Base-by-base conservation (phyloP, 441 rosid genomes). In the Melastoma candidum region DNA sequence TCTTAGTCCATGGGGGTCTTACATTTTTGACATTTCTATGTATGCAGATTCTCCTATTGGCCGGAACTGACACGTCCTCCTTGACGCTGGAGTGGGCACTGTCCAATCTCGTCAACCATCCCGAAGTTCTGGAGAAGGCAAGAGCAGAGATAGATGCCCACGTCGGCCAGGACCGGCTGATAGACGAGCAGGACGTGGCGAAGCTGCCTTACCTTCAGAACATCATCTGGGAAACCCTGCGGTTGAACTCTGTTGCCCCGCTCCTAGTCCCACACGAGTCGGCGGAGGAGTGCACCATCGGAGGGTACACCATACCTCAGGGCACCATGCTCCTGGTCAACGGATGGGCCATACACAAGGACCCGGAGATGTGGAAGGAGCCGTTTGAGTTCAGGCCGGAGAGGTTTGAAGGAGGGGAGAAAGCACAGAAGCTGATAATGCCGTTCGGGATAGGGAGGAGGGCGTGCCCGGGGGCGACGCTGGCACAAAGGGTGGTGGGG, bases 401-500 rank as follows among this genome's bases (percentile, higher is more conserved):
- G 22, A 52, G 55, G 46, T 52, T 52, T 9, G 55, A 36, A 52
- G 22, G 24, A 4, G 46, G 55, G 10, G 55, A 39, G 14, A 44
- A 45, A 49, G 25, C 29, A 12, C 54, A 59, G 11, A 51, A 46
- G 14, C 26, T 45, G 49, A 50, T 59, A 26, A 3, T 59, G 56
- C 63, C 63, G 2, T 59, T 50, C 47, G 63, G 55, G 63, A 9
- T 59, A 12, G 63, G 63, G 53, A 69, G 81, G 56, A 68, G 81
- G 29, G 65, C 84, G 0, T 79, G 84, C 49, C 84, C 84, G 11
- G 79, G 84, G 4, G 57, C 77, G 5, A 67, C 74, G 17, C 26
- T 74, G 12, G 81, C 81, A 1, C 81, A 74, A 6, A 59, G 74
- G 3, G 56, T 74, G 9, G 11, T 79, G 24, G 61, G 81, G 14